These are phyloP conservation scores for Arabidopsis lyrata DNA, from an alignment of 441 rosid genomes.

Conservation along the genomic window DNA sequence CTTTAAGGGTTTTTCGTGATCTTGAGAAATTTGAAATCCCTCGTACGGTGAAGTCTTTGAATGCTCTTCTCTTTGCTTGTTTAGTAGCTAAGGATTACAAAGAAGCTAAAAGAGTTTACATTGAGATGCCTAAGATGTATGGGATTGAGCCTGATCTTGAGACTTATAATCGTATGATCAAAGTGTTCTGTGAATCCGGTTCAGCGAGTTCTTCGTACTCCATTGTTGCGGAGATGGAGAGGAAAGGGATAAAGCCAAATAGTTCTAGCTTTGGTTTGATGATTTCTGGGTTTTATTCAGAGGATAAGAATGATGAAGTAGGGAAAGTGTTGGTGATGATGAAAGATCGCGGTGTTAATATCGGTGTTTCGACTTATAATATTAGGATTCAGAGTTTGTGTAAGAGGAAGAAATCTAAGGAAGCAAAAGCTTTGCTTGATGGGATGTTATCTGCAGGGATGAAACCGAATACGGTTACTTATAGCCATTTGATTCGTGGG, in stretches of 20 bases:
- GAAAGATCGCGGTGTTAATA: constrained; percentile 54
- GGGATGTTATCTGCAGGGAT: constrained; percentile 59
- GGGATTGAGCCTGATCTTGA: constrained; percentile 64
- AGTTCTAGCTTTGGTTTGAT: constrained; percentile 55
- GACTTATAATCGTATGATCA: constrained; percentile 66
- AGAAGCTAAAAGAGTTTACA: constrained; percentile 65
- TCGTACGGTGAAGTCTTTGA: constrained; percentile 61
- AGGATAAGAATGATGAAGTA: constrained; percentile 74
- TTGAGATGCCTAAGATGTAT: constrained; percentile 67
- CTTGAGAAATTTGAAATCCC: constrained; percentile 51
- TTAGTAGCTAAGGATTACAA: constrained; percentile 59
- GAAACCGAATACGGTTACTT: constrained; percentile 62
- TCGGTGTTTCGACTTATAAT: constrained; percentile 59
- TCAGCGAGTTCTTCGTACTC: constrained; percentile 69
- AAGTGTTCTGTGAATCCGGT: constrained; percentile 68
- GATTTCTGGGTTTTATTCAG: constrained; percentile 72
- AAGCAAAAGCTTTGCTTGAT: constrained; percentile 65
- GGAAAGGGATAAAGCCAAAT: constrained; percentile 60
- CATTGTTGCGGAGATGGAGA: constrained; percentile 75
- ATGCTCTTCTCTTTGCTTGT: constrained; percentile 72
- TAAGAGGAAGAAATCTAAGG: constrained; percentile 56
- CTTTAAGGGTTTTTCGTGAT: constrained; percentile 58
- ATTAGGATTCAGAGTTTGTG: constrained; percentile 75
- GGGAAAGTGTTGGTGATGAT: constrained; percentile 70
- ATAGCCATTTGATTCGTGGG: constrained; percentile 75